These are phyloP conservation scores for Claviceps pusilla DNA, from an alignment of 2,329 filamentous ascomycete genomes.

Conservation along the genomic window DNA sequence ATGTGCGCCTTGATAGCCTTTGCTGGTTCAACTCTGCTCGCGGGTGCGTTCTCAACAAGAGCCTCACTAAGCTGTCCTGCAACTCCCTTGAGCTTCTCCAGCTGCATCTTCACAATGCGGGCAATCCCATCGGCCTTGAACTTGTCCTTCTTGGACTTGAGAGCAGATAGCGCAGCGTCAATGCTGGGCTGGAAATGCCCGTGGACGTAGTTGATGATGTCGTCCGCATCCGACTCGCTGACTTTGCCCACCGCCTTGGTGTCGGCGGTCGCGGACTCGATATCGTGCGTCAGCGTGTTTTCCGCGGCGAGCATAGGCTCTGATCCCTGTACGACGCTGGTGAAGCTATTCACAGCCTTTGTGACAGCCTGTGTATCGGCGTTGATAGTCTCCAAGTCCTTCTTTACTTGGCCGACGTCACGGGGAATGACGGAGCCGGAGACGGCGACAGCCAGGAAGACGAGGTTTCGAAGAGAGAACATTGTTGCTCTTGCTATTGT, in stretches of 20 bases:
- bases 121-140: not conserved
- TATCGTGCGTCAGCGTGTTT: not conserved
- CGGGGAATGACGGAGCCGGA: conserved; percentile 1
- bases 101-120: not conserved
- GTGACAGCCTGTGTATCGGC: not conserved
- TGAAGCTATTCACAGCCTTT: not conserved
- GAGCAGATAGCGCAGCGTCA: not conserved
- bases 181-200: not conserved
- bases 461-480: conserved; percentile 2
- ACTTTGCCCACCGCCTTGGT: not conserved
- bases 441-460: conserved; percentile 3
- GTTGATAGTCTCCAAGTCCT: not conserved
- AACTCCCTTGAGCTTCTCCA: not conserved
- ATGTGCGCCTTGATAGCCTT: not conserved
- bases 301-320: not conserved
- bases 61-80: not conserved
- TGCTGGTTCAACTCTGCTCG: not conserved
- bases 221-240: not conserved
- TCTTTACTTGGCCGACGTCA: not conserved
- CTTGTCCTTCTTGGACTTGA: not conserved
- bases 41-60: not conserved
- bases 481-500: not conserved
- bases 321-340: not conserved
- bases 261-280: not conserved
- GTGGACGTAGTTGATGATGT: not conserved